Evolutionary conservation across 2,329 filamentous ascomycete species (phyloP), one percentile per base, ranked within the genome.

Genomic region (Escovopsis sp.): DNA sequence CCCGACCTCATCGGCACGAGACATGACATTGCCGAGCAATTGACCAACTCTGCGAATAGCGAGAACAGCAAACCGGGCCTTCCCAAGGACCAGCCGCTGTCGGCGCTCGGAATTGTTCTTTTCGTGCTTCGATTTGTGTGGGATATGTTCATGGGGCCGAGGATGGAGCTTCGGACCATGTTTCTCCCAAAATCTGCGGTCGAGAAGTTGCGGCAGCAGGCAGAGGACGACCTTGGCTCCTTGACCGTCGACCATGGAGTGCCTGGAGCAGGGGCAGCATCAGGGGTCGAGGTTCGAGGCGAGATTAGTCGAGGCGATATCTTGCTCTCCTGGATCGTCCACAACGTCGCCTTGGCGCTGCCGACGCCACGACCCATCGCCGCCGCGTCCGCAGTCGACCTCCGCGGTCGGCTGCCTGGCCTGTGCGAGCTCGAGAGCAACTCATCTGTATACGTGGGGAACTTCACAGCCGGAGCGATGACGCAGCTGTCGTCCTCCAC

Each of bases 381-480:
- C 4, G 38, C 52, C 4, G 27, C 47, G 19, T 41, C 39, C 27
- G 41, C 45, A 9, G 30, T 53, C 33, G 49, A 57, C 34, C 38
- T 43, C 1, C 49, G 48, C 12, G 44, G 43, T 28, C 44, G 50
- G 18, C 38, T 55, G 13, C 35, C 40, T 16, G 34, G 36, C 6
- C 30, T 48, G 5, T 29, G 37, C 9, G 35, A 44, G 2, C 30
- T n/a, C n/a, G n/a, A n/a, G n/a, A 37, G 1, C 13, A 35, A 8
- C 50, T 25, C 21, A 11, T 25, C 42, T 14, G 45, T 42, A 9
- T 53, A 49, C 32, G 32, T 52, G 4, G 50, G 53, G 35, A 56
- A 55, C 32, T 42, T 53, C 34, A 39, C 43, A 1, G 21, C 46
- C 13, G 14, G 6, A n/a, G 39, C 36, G 11, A 41, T 41, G 11